These are phyloP conservation scores for Cicer judaicum DNA, from an alignment of 306 rosid genomes.

Conservation along the genomic window DNA sequence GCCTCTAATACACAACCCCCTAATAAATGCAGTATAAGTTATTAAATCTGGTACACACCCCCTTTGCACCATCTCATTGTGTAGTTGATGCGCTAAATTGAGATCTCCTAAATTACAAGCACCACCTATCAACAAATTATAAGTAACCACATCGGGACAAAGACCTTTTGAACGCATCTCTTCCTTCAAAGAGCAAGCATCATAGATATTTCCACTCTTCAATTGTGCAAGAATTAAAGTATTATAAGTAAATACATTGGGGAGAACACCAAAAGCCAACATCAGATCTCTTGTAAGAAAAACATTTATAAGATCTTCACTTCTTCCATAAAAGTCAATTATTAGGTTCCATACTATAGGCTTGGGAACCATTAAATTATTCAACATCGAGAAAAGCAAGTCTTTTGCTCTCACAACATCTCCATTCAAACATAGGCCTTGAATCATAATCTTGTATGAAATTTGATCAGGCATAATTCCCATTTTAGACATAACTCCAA, in stretches of 20 bases:
- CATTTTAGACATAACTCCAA: constrained; percentile 75
- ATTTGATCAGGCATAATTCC: constrained; percentile 70
- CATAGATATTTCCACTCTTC: constrained; percentile 56
- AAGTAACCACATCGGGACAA: no score
- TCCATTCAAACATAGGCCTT: constrained; percentile 68
- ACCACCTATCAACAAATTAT: no score
- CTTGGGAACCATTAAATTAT: constrained; percentile 61
- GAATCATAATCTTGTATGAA: constrained; percentile 70
- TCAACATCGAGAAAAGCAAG: constrained; percentile 63
- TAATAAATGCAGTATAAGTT: constrained; percentile 73
- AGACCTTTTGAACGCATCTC: constrained; percentile 64
- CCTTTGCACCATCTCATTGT: no score
- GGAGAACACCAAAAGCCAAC: constrained; percentile 67
- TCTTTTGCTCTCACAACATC: constrained; percentile 60
- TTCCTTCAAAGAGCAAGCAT: constrained; percentile 68
- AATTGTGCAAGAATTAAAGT: constrained; percentile 74
- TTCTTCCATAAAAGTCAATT: constrained; percentile 70
- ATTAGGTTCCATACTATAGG: constrained; percentile 72
- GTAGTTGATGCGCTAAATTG: no score
- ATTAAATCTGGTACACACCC: constrained; percentile 71
- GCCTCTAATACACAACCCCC: constrained; percentile 65
- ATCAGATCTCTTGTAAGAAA: constrained; percentile 63
- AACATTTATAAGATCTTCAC: constrained; percentile 63
- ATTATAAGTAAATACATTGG: constrained; percentile 81
- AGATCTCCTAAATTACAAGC: no score